Conservation (phyloP, 208 protist genomes). For the Leptomonas pyrrhocoris region DNA sequence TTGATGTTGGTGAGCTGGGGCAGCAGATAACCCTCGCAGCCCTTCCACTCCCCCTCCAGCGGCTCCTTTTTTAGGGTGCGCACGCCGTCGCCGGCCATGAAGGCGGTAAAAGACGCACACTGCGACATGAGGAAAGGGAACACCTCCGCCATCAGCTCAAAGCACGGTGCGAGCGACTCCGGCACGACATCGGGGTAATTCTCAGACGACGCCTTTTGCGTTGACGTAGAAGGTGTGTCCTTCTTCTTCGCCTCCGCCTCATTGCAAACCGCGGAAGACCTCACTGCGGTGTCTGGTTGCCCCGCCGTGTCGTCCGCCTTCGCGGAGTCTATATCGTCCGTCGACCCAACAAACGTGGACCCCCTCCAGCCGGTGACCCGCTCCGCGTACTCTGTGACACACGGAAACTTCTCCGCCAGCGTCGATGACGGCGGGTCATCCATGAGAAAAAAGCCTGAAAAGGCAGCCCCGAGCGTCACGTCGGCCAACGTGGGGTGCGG, state of each 20-base stretch:
- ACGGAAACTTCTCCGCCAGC: conserved; percentile 65
- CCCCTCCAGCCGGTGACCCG: conserved; percentile 81
- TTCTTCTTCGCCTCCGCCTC: background rate
- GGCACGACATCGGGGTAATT: conserved; percentile 79
- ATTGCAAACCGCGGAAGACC: background rate
- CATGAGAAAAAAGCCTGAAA: conserved; percentile 80
- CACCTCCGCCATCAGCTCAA: conserved; percentile 79
- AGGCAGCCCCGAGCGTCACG: conserved; percentile 74
- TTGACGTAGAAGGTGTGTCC: background rate
- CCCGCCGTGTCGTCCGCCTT: background rate
- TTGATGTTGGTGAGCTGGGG: conserved; percentile 68
- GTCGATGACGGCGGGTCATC: conserved; percentile 75
- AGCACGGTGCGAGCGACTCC: conserved; percentile 62
- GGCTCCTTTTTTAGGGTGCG: conserved; percentile 50
- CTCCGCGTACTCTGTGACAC: conserved; percentile 74
- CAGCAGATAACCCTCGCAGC: conserved; percentile 79
- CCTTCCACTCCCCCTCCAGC: conserved; percentile 70
- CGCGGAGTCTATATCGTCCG: conserved; percentile 6
- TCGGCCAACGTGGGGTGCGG: conserved; percentile 86
- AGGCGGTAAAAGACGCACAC: conserved; percentile 78
- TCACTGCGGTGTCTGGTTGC: background rate
- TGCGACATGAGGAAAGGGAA: conserved; percentile 87
- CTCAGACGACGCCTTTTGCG: background rate
- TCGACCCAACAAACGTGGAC: conserved; percentile 22
- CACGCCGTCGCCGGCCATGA: conserved; percentile 76